Conservation (phyloP, 768 basidiomycete genomes). For the Macrolepiota albuminosa region DNA sequence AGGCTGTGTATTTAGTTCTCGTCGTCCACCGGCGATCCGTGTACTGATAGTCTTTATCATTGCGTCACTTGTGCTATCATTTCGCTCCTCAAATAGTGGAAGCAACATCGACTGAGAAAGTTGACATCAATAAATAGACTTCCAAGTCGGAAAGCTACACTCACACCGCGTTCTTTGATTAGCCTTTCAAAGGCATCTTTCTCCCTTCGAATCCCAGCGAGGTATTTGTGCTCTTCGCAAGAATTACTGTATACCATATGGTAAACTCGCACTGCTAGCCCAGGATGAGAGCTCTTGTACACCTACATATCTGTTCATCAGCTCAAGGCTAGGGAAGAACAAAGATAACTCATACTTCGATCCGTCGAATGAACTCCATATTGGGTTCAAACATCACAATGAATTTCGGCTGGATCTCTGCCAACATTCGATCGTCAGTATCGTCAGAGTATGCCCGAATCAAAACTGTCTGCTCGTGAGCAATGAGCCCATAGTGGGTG, state of each 20-base stretch:
- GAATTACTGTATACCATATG: constrained; percentile 94
- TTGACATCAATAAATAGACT: not conserved
- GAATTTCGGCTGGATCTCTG: constrained; percentile 85
- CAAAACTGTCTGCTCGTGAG: constrained; percentile 75
- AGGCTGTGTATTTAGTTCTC: constrained; percentile 58
- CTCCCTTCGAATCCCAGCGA: constrained; percentile 83
- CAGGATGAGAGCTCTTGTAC: constrained; percentile 80
- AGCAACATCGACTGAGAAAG: constrained; percentile 76
- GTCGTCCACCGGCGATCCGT: constrained; percentile 81
- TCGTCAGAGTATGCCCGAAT: constrained; percentile 90
- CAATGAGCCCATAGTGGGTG: constrained; percentile 71
- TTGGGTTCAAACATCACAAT: constrained; percentile 96
- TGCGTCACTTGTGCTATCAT: constrained; percentile 43
- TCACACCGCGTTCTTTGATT: constrained; percentile 87
- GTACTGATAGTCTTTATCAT: constrained; percentile 79
- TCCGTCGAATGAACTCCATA: constrained; percentile 85
- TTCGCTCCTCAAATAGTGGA: constrained; percentile 66
- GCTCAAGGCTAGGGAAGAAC: not conserved
- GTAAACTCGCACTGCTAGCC: constrained; percentile 82
- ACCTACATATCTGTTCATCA: constrained; percentile 42
- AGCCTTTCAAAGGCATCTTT: constrained; percentile 91
- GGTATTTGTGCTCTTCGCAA: constrained; percentile 93
- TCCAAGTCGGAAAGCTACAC: constrained; percentile 22
- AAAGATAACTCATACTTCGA: constrained; percentile 59
- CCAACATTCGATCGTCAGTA: constrained; percentile 82